A percentile compares a stretch with the other conserved stretches of the same genome.
Conservation (phyloP, 2,329 filamentous ascomycete species). For the Arachnomyces sp. region DNA sequence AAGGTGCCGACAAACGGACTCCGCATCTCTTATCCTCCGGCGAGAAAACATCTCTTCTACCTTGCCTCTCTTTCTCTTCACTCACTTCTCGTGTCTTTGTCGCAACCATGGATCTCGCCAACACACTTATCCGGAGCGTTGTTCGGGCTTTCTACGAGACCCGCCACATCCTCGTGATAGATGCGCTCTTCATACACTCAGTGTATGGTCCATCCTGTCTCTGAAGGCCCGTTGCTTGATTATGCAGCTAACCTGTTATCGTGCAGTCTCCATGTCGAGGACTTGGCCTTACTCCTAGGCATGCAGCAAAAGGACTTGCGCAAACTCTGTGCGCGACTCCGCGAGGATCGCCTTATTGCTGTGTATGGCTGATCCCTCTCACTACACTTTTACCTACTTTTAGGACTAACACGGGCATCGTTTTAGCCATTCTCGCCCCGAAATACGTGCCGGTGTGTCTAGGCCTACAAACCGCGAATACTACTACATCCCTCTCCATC, state of each 20-base stretch:
- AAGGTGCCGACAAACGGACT: background rate
- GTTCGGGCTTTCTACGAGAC: slow-evolving; percentile 80
- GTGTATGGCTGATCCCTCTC: slow-evolving; percentile 48
- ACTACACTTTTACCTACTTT: slow-evolving; percentile 3
- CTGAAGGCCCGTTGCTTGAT: slow-evolving; percentile 4
- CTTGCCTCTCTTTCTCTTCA: background rate
- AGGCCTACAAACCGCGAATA: slow-evolving; percentile 81
- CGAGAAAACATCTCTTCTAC: background rate
- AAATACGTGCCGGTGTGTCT: slow-evolving; percentile 70
- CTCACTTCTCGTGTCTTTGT: slow-evolving; percentile 2
- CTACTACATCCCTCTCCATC: slow-evolving; percentile 94
- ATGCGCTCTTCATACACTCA: slow-evolving; percentile 68
- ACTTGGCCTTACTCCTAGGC: slow-evolving; percentile 76
- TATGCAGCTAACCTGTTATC: slow-evolving; percentile 8
- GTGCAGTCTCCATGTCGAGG: slow-evolving; percentile 68
- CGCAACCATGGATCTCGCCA: slow-evolving; percentile 53
- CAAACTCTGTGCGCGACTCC: slow-evolving; percentile 75
- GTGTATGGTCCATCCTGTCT: slow-evolving; percentile 42
- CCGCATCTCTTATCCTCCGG: background rate
- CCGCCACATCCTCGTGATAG: slow-evolving; percentile 71
- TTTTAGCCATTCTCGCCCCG: slow-evolving; percentile 60
- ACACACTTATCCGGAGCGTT: slow-evolving; percentile 76
- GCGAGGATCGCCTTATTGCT: slow-evolving; percentile 75
- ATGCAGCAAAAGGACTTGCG: slow-evolving; percentile 89
- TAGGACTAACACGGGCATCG: slow-evolving; percentile 12